Base-by-base conservation (phyloP, 2,329 filamentous ascomycete genomes). In the Madurella fahalii region DNA sequence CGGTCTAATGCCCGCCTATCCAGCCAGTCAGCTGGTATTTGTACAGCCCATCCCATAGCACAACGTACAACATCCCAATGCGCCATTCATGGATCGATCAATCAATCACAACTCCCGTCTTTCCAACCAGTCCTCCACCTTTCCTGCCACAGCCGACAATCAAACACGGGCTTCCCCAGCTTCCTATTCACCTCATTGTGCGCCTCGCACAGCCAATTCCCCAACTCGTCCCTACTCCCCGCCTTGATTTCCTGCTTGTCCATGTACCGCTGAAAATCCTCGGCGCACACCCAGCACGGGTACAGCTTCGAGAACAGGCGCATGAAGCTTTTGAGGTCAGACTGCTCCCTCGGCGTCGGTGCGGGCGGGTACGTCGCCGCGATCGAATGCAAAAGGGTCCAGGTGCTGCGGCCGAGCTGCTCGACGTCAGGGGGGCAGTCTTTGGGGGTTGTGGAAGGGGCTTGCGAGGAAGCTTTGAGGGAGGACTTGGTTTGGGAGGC, bases 391-490 rank as follows among this genome's bases (percentile, higher is more conserved):
- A 99, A 83, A 17, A 99, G 81, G 0, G 91, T 96, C 94, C 94
- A 99, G 12, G 90, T 89, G 57, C 85, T 86, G 58, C 91, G 89
- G 47, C 94, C 94, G 4, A 99, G 84, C 15, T 79, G 74, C 68
- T 95, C 90, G 60, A 96, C 90, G 68, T 97, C 92, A 1, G 94
- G 87, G 0, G 94, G 94, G 68, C 93, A 97, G 71, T 95, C 88
- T 42, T 56, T 63, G 30, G 47, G 47, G 30, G 71, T 60, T n/a
- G 69, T 53, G 4, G 34, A 15, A 15, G 34, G 11, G 34, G 34
- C 25, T 25, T 25, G 25, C 25, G 71, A 53, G 4, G 74, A 59
- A 15, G 70, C 61, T 52, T 73, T 74, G 45, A 76, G 61, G 13
- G 71, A 70, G 9, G 71, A 64, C 53, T 76, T 80, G 47, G 75